Percentiles rank a stretch among this genome's conserved stretches.
These are phyloP conservation scores for Panicum hallii DNA, from an alignment of 202 grass and related monocot genomes.

Conservation along the genomic window DNA sequence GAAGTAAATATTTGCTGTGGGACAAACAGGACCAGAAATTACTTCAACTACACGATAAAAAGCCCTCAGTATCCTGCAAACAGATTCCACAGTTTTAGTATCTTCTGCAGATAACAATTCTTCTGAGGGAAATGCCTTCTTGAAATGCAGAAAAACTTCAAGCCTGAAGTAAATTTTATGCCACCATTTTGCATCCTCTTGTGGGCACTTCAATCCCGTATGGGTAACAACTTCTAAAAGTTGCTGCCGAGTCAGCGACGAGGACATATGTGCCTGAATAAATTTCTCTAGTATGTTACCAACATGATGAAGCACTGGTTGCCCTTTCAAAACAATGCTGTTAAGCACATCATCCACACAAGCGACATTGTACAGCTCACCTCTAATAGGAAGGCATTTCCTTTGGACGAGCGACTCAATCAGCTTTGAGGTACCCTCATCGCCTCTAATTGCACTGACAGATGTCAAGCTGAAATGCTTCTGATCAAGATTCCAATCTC, in stretches of 20 bases:
- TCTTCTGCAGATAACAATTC: constrained; percentile 52
- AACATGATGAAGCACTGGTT: constrained; percentile 46
- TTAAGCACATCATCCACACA: constrained; percentile 56
- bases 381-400: constrained; percentile 51
- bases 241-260: constrained; percentile 38
- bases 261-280: constrained; percentile 29
- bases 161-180: constrained; percentile 57
- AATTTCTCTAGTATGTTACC: constrained; percentile 49
- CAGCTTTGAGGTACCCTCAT: constrained; percentile 34
- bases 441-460: constrained; percentile 41
- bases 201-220: constrained; percentile 57
- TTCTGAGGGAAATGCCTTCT: constrained; percentile 50
- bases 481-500: constrained; percentile 66
- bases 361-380: constrained; percentile 53
- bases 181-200: constrained; percentile 61
- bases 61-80: constrained; percentile 58
- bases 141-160: constrained; percentile 56
- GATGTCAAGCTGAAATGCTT: constrained; percentile 60
- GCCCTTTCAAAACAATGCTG: constrained; percentile 46
- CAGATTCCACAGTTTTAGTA: constrained; percentile 39
- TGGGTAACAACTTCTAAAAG: constrained; percentile 46
- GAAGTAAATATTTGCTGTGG: constrained; percentile 57
- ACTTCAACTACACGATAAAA: constrained; percentile 63
- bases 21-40: constrained; percentile 42
- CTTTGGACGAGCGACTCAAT: constrained; percentile 48